Percentiles rank a stretch among this genome's conserved stretches.
These are phyloP conservation scores for Caryopteris hybrid DNA, from an alignment of 305 asterid species.

Conservation along the genomic window DNA sequence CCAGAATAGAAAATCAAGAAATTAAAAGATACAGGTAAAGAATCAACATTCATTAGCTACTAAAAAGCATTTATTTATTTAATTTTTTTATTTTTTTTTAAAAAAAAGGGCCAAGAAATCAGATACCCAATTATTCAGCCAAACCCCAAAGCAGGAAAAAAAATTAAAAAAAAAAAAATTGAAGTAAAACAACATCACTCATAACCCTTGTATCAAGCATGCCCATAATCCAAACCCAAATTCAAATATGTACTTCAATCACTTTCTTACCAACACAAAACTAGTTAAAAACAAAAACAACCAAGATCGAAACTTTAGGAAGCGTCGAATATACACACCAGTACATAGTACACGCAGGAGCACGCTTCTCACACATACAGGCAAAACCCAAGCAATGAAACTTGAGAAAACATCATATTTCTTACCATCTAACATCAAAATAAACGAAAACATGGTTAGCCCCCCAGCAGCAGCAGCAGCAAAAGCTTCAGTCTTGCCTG, in stretches of 20 bases:
- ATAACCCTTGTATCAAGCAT: conserved; percentile 25
- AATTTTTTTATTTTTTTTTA: neutral
- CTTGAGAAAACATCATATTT: neutral
- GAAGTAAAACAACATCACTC: neutral
- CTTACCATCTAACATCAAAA: conserved; percentile 31
- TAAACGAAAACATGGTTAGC: conserved; percentile 17
- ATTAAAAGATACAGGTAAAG: neutral
- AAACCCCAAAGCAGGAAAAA: neutral
- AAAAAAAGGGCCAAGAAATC: neutral
- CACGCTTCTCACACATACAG: conserved; percentile 3
- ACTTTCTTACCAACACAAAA: neutral
- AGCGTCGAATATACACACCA: conserved; percentile 6
- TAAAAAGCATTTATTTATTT: too few species aligned
- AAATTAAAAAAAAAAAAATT: neutral
- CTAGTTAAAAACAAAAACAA: conserved; percentile 7
- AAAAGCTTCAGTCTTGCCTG: conserved; percentile 21
- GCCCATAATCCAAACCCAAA: conserved; percentile 20
- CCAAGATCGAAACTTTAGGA: conserved; percentile 22
- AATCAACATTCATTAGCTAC: neutral
- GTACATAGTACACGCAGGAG: neutral
- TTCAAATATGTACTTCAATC: conserved; percentile 10
- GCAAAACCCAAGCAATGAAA: conserved; percentile 5
- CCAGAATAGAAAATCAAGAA: conserved; percentile 5
- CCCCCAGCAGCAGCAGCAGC: conserved; percentile 25
- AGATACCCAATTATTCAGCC: conserved; percentile 14